Base-by-base conservation (phyloP, 2,329 filamentous ascomycete species). In the Bimuria novae-zelandiae region DNA sequence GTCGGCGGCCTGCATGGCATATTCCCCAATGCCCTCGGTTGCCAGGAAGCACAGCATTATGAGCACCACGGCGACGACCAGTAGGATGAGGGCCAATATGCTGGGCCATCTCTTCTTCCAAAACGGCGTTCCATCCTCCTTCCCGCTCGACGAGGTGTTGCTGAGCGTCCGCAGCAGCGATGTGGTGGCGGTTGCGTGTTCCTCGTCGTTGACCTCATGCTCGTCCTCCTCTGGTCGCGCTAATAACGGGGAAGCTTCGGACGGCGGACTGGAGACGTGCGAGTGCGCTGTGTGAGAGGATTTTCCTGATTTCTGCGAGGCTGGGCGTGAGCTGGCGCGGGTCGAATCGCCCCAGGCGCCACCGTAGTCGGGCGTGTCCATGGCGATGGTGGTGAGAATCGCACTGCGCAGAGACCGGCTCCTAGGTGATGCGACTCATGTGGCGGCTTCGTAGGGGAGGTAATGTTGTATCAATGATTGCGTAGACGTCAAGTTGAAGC, bases 31-130 rank as follows among this genome's bases (percentile, higher is more conserved):
- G 7, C 88, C 84, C 14, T 88, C 86, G 1, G 93, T 92, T 0
- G 89, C 84, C 49, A 96, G 83, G 75, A 96, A 96, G 14, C 87
- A 90, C 51, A 93, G 89, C 75, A 97, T 86, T 62, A 96, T 90
- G 23, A 81, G 71, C 19, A 93, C 64, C 5, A 88, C 79, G 6
- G 86, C 65, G 1, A 84, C 61, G 43, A 82, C 88, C 7, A 97
- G 76, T 2, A 88, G 52, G 1, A 81, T 62, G 56, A 96, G 84
- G 25, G 92, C 88, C 32, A 95, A 80, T 27, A 91, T 79, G 32
- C 89, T 93, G 7, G 90, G 88, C 90, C 90, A 96, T 76, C 86
- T 79, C 60, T 79, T 77, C 58, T 75, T 73, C 52, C 75, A 72
- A 22, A 65, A 43, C 30, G 67, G 61, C 27, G 44, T 57, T 51